Base-by-base conservation (phyloP, 2,329 filamentous ascomycete species). In the Phoma sp. region DNA sequence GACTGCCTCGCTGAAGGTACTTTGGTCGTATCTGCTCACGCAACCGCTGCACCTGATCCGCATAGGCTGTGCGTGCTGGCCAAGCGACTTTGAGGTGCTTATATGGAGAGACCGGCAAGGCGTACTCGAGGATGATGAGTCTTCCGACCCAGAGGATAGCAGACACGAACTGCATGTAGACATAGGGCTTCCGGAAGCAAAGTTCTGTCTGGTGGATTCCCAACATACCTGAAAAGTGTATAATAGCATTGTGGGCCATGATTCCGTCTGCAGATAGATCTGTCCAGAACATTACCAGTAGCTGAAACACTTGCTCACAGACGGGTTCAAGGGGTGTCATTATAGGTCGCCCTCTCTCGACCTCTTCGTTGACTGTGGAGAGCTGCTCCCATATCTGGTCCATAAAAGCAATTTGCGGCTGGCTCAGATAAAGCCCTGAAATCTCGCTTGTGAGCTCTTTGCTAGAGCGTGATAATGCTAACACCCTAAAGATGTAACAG, bases 221-320 rank as follows among this genome's bases (percentile, higher is more conserved):
- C 9, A 56, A 28, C 12, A 47, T 47, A 12, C 53, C 32, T 28
- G 42, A 51, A 26, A 56, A 56, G 17, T 56, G 29, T 4, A 56
- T 30, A 12, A 51, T 51, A 17, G 53, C 42, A 26, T 18, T 56
- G 21, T 20, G 20, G 26, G 21, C 28, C 30, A 51, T 47, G 15
- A 39, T 51, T 39, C 47, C 25, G 21, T 56, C 34, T 9, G 26
- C 25, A 12, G 32, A 56, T 4, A 53, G 20, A 20, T 57, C 45
- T 36, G 18, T 53, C 54, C 23, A 57, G 54, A 57, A 57, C 34
- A 57, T 49, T 2, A 57, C 23, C 42, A 53, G 54, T 42, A 57
- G 48, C 18, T 53, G 29, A 25, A 57, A 53, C 14, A 57, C 39
- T 33, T 18, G 46, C 29, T 57, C 23, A 34, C 28, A 26, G 7